Evolutionary conservation across 352 stramenopile genomes (phyloP).

Genomic region (Phytophthora chlamydospora): DNA sequence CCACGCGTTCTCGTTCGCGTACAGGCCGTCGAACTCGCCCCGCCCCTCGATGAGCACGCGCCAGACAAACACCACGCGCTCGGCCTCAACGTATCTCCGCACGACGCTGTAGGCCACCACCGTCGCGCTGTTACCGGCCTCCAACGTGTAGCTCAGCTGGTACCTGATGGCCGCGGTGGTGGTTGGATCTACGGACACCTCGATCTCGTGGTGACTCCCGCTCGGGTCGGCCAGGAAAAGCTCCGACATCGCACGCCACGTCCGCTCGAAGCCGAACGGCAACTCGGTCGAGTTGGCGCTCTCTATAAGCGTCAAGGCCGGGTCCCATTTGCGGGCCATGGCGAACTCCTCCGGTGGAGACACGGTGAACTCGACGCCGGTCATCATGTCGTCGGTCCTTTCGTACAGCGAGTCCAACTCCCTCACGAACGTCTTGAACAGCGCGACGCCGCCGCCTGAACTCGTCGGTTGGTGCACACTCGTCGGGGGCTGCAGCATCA

Average conservation of each 20-base stretch:
- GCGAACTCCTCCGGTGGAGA: conserved; percentile 1
- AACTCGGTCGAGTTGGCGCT: conserved; percentile 7
- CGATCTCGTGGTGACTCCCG: conserved; percentile 5
- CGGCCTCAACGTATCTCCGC: conserved; percentile 40
- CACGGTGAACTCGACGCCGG: not conserved
- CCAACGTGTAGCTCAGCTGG: not conserved
- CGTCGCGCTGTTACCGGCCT: not conserved
- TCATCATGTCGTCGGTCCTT: conserved; percentile 18
- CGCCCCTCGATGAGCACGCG: conserved; percentile 38
- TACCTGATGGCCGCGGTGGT: conserved; percentile 17
- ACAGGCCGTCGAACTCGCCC: conserved; percentile 34
- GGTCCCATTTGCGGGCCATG: not conserved
- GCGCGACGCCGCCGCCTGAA: not conserved
- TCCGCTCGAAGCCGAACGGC: conserved; percentile 8
- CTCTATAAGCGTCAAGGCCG: conserved; percentile 5
- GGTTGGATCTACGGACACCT: conserved; percentile 7
- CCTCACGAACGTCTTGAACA: conserved; percentile 27
- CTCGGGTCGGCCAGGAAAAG: not conserved
- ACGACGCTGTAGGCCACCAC: conserved; percentile 28
- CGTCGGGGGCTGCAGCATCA: not conserved
- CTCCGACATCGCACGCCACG: conserved; percentile 1
- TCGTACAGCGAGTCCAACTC: conserved; percentile 29
- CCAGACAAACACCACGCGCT: conserved; percentile 64
- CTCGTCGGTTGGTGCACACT: not conserved
- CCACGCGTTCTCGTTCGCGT: conserved; percentile 58